These are phyloP conservation scores for Cardamine chenopodiifolia DNA, from an alignment of 345 rosid genomes.

Conservation along the genomic window DNA sequence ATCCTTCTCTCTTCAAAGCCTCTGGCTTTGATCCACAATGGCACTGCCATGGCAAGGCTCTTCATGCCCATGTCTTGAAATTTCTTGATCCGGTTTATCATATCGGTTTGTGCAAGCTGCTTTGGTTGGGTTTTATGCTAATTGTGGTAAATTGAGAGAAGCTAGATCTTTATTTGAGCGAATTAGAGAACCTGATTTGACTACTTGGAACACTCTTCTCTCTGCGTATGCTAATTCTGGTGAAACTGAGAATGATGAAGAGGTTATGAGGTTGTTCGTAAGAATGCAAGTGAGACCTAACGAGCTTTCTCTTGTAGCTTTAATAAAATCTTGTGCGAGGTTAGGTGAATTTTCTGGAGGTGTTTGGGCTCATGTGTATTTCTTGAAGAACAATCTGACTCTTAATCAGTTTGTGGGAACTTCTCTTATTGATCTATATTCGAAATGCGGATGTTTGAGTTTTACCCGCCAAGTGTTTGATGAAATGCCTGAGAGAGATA, in stretches of 20 bases:
- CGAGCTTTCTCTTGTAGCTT: slow-evolving; percentile 64
- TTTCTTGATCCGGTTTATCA: slow-evolving; percentile 45
- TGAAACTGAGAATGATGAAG: slow-evolving; percentile 15
- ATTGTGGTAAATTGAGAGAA: slow-evolving; percentile 48
- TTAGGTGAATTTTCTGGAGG: slow-evolving; percentile 57
- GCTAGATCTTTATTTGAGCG: slow-evolving; percentile 59
- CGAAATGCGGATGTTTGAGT: slow-evolving; percentile 51
- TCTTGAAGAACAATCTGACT: slow-evolving; percentile 45
- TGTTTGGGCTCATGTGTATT: slow-evolving; percentile 59
- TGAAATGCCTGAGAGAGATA: slow-evolving; percentile 50
- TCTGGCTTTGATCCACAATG: slow-evolving; percentile 46
- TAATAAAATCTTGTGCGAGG: slow-evolving; percentile 59
- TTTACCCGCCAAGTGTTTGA: slow-evolving; percentile 57
- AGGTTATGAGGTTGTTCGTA: slow-evolving; percentile 49
- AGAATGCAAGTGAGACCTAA: slow-evolving; percentile 65
- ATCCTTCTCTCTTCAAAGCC: slow-evolving; percentile 71
- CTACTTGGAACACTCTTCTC: slow-evolving; percentile 66
- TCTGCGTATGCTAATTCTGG: slow-evolving; percentile 51
- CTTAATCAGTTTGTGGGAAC: slow-evolving; percentile 61
- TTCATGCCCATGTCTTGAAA: slow-evolving; percentile 64
- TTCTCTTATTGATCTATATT: slow-evolving; percentile 50
- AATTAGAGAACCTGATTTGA: slow-evolving; percentile 60
- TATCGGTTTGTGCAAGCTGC: slow-evolving; percentile 58
- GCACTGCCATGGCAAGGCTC: slow-evolving; percentile 52
- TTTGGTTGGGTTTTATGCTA: slow-evolving; percentile 59